phyloP scores from a whole-genome alignment of 2,329 filamentous ascomycete species.

The Lecanicillium sp. region DNA sequence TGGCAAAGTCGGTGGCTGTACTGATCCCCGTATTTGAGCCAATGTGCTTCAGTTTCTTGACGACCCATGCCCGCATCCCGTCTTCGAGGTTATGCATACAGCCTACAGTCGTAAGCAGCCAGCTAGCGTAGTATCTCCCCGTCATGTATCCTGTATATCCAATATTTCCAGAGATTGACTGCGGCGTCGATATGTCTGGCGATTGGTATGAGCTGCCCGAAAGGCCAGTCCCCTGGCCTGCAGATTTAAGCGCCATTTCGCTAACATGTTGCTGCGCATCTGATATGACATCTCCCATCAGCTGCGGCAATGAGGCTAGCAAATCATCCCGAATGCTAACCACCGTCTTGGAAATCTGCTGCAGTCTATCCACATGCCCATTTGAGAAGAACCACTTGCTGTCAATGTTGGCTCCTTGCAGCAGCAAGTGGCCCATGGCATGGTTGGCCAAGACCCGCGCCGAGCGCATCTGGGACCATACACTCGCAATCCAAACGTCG shows the following conservation, averaged over 20 bases:
- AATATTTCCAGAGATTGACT: no score
- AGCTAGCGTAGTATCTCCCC: slow-evolving; percentile 7
- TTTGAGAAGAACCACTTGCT: slow-evolving; percentile 10
- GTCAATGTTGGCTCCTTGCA: slow-evolving; percentile 8
- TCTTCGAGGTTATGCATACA: slow-evolving; percentile 10
- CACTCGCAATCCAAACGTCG: slow-evolving; percentile 8
- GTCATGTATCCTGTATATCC: slow-evolving; percentile 6
- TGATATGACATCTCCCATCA: slow-evolving; percentile 9
- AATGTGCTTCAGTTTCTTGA: slow-evolving; percentile 6
- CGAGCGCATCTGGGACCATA: slow-evolving; percentile 9
- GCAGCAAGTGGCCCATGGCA: slow-evolving; percentile 5
- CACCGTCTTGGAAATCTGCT: slow-evolving; percentile 8
- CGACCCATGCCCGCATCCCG: slow-evolving; percentile 8
- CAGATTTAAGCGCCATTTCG: slow-evolving; percentile 5
- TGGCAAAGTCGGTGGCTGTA: slow-evolving; percentile 8
- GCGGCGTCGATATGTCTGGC: no score
- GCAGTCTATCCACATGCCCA: slow-evolving; percentile 8
- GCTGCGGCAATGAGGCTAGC: slow-evolving; percentile 6
- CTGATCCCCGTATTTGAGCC: slow-evolving; percentile 7
- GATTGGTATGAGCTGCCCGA: not conserved
- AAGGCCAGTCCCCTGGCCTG: slow-evolving; percentile 6
- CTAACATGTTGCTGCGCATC: slow-evolving; percentile 9
- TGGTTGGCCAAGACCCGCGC: slow-evolving; percentile 9
- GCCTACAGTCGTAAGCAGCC: slow-evolving; percentile 7
- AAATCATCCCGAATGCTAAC: slow-evolving; percentile 5